Percentiles rank a stretch among this genome's conserved stretches.
Conservation (phyloP, 352 stramenopile species). For the Phytophthora hibernalis region DNA sequence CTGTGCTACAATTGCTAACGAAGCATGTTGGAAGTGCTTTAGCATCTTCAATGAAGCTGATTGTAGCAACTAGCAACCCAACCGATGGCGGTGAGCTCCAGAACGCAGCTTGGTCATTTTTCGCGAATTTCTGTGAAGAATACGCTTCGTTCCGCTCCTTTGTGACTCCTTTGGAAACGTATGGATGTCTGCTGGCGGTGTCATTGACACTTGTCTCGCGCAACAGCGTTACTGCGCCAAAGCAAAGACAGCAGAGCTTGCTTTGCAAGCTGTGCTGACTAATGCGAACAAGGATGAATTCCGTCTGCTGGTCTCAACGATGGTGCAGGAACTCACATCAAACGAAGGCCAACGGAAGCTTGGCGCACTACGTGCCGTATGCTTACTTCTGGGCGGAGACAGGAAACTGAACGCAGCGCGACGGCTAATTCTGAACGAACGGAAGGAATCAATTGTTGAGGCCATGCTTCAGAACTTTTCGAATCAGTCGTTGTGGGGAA, state of each 20-base stretch:
- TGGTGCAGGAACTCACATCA: constrained; percentile 61
- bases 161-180: constrained; percentile 59
- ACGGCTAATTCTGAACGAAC: constrained; percentile 54
- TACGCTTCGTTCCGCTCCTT: constrained; percentile 56
- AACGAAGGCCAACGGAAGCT: constrained; percentile 51
- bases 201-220: constrained; percentile 38
- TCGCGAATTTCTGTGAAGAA: constrained; percentile 56
- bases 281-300: constrained; percentile 81
- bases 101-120: constrained; percentile 58
- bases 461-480: constrained; percentile 58
- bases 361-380: constrained; percentile 58
- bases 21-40: constrained; percentile 45
- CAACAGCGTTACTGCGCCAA: not conserved
- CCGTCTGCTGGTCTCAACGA: constrained; percentile 60
- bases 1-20: constrained; percentile 27
- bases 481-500: constrained; percentile 33
- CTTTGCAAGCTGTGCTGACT: constrained; percentile 54
- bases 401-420: constrained; percentile 63
- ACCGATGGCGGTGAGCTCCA: constrained; percentile 18
- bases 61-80: constrained; percentile 27
- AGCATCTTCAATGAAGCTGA: constrained; percentile 52
- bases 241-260: constrained; percentile 22
- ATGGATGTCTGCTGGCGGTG: constrained; percentile 67
- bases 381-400: constrained; percentile 64
- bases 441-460: constrained; percentile 60